Conservation (phyloP, 805 yeast genomes). For the Nakazawaea pomicola region DNA sequence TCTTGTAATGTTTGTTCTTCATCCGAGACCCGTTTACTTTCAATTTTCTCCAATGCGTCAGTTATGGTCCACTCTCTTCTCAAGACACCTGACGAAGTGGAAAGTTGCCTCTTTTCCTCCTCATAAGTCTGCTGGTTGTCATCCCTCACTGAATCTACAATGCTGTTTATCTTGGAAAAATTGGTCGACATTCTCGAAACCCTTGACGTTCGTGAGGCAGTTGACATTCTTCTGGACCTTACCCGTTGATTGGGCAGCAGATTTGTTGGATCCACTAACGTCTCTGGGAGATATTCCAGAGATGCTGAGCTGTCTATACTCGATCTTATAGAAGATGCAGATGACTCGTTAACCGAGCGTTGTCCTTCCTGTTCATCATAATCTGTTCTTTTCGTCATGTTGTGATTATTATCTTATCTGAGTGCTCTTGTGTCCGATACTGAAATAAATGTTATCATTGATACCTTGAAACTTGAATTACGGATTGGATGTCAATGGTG, state of each 20-base stretch:
- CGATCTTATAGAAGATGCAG: not conserved
- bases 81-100: conserved; percentile 18
- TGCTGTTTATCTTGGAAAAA: conserved; percentile 6
- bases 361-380: not conserved
- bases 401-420: not conserved
- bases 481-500: no score
- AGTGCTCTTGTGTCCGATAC: no score
- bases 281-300: conserved; percentile 11
- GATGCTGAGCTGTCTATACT: conserved; percentile 13
- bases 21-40: conserved; percentile 10
- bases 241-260: not conserved
- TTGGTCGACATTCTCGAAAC: conserved; percentile 3
- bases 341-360: no score
- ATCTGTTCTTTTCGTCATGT: not conserved
- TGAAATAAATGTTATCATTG: no score
- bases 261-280: not conserved
- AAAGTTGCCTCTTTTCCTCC: conserved; percentile 11
- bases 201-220: not conserved
- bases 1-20: conserved; percentile 4
- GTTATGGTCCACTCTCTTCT: conserved; percentile 19
- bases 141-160: conserved; percentile 19
- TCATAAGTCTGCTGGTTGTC: conserved; percentile 19
- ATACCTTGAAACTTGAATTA: no score
- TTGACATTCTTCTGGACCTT: conserved; percentile 4
- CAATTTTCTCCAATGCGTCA: conserved; percentile 21